These are phyloP conservation scores for Zoysia japonica DNA, from an alignment of 176 grass and related monocot species.

Conservation along the genomic window DNA sequence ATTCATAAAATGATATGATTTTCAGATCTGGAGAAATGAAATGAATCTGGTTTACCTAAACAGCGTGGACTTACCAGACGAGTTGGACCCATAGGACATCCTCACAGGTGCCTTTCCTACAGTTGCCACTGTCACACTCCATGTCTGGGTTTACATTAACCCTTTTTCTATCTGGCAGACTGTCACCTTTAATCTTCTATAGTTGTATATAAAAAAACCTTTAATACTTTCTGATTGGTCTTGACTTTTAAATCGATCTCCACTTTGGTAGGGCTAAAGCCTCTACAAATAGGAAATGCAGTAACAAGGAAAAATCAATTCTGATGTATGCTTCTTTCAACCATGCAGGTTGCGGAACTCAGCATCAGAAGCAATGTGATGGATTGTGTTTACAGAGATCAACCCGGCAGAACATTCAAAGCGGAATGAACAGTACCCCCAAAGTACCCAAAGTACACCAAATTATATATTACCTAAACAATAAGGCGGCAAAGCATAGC, in stretches of 20 bases:
- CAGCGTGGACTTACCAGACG: conserved; percentile 59
- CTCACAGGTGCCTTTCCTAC: neutral
- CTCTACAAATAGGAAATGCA: neutral
- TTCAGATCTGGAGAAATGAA: conserved; percentile 98
- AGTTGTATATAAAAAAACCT: neutral
- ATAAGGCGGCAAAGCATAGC: conserved; percentile 19
- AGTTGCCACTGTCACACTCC: neutral
- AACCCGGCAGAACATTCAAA: neutral
- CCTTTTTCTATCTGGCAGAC: neutral
- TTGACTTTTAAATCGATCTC: neutral
- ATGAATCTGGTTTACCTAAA: conserved; percentile 83
- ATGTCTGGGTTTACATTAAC: conserved; percentile 18
- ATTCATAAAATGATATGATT: neutral
- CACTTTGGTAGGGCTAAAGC: neutral
- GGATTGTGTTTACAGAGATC: neutral
- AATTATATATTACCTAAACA: conserved; percentile 35
- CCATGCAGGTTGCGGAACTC: conserved; percentile 8
- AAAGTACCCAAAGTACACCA: conserved; percentile 6
- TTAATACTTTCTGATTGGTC: neutral
- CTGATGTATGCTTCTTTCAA: conserved; percentile 9
- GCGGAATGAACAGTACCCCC: neutral
- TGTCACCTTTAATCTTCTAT: neutral
- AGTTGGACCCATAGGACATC: conserved; percentile 61
- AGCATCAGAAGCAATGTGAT: conserved; percentile 1
- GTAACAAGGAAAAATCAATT: neutral